Percentiles rank a stretch among this genome's conserved stretches.
Conservation (phyloP, 1,284 basidiomycete genomes). For the Apiotrichum akiyoshidainum region DNA sequence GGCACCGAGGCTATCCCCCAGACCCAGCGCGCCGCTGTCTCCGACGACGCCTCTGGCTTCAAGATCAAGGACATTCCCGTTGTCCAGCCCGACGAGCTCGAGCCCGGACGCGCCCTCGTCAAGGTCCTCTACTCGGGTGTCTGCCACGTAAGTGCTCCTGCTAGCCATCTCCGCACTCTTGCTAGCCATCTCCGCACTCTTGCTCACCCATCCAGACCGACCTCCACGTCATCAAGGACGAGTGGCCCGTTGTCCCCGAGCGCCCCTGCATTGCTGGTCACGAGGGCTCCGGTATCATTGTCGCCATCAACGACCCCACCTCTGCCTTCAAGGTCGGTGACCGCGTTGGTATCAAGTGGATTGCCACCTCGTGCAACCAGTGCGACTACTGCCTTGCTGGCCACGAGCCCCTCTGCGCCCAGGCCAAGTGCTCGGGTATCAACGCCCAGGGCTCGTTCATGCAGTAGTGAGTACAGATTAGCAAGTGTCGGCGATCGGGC, state of each 20-base stretch:
- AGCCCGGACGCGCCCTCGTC: slow-evolving; percentile 29
- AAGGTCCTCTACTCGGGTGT: slow-evolving; percentile 58
- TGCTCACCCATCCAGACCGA: slow-evolving; percentile 62
- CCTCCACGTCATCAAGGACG: slow-evolving; percentile 64
- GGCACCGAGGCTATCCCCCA: slow-evolving; percentile 25
- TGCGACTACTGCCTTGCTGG: slow-evolving; percentile 74
- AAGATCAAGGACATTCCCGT: slow-evolving; percentile 25
- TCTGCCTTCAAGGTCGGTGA: slow-evolving; percentile 46
- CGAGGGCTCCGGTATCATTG: slow-evolving; percentile 56
- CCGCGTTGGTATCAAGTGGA: slow-evolving; percentile 76
- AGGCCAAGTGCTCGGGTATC: slow-evolving; percentile 66
- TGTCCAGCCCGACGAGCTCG: slow-evolving; percentile 23
- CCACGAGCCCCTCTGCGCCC: slow-evolving; percentile 60
- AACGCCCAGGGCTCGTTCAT: slow-evolving; percentile 49
- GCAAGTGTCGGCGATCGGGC: neutral
- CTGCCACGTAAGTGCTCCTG: slow-evolving; percentile 26
- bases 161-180: neutral
- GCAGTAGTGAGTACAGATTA: slow-evolving; percentile 24
- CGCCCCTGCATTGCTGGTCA: slow-evolving; percentile 73
- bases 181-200: neutral
- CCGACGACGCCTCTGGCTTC: slow-evolving; percentile 21
- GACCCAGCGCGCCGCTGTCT: slow-evolving; percentile 27
- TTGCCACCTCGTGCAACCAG: slow-evolving; percentile 65
- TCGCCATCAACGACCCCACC: slow-evolving; percentile 71
- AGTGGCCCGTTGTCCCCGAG: slow-evolving; percentile 68